phyloP scores from a whole-genome alignment of 257 asterid genomes.

The Plantago major region DNA sequence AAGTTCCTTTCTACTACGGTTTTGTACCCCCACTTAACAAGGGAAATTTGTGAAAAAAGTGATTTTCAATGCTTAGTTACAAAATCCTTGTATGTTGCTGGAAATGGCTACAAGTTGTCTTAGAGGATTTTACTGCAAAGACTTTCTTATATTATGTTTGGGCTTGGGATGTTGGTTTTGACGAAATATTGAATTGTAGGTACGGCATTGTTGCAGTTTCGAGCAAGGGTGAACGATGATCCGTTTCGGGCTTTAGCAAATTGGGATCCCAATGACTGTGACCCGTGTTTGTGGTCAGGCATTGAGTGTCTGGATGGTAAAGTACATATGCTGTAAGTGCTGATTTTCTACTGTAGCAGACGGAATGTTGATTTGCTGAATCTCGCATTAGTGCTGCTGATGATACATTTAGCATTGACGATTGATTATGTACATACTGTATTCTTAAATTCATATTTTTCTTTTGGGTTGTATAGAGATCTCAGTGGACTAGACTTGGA shows the following conservation, averaged over 20 bases:
- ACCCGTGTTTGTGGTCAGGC: conserved; percentile 87
- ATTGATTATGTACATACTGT: too few species aligned
- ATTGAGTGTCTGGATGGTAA: conserved; percentile 59
- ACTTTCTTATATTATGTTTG: not conserved
- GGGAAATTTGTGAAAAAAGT: too few species aligned
- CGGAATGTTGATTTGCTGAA: too few species aligned
- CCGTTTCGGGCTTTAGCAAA: conserved; percentile 58
- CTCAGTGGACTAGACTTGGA: conserved; percentile 58
- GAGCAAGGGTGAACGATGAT: conserved; percentile 51
- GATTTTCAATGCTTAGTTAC: too few species aligned
- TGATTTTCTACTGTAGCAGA: not conserved
- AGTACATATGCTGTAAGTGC: conserved; percentile 74
- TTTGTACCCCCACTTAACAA: too few species aligned
- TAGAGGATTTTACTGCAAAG: not conserved
- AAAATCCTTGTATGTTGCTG: too few species aligned
- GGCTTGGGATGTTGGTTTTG: not conserved
- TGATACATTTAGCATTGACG: too few species aligned
- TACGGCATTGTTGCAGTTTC: conserved; percentile 57
- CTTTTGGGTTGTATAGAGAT: conserved; percentile 36
- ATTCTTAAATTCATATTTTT: too few species aligned
- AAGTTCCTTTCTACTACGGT: not conserved
- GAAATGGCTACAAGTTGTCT: not conserved
- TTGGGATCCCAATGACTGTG: conserved; percentile 57
- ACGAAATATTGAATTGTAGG: conserved; percentile 40
- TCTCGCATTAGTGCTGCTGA: too few species aligned